Percentiles rank a stretch among this genome's conserved stretches.
Evolutionary conservation across 1,284 basidiomycete species (phyloP).

Genomic region (Tylopilus orsonianus): DNA sequence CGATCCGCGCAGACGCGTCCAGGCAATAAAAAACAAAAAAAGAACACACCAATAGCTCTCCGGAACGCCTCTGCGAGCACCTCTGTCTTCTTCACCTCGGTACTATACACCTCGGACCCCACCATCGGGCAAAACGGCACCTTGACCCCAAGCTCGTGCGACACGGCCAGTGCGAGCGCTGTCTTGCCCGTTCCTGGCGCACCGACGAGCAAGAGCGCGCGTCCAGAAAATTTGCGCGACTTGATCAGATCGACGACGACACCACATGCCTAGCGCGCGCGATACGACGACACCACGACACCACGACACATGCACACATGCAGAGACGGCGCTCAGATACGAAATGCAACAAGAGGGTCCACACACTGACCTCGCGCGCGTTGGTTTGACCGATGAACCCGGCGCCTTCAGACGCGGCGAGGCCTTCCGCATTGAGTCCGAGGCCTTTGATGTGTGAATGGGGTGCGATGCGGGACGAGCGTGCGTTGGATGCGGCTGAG

Average conservation of each 20-base stretch:
- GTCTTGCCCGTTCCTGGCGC: slow-evolving; percentile 96
- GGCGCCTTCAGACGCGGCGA: slow-evolving; percentile 69
- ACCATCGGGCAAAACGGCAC: slow-evolving; percentile 99
- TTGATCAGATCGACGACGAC: slow-evolving; percentile 91
- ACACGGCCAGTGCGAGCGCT: slow-evolving; percentile 89
- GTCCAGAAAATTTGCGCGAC: slow-evolving; percentile 88
- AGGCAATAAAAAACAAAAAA: not conserved
- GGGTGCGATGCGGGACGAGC: slow-evolving; percentile 85
- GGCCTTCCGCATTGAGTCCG: slow-evolving; percentile 85
- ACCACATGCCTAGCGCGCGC: slow-evolving; percentile 74
- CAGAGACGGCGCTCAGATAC: too few relatives aligned
- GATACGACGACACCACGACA: not conserved
- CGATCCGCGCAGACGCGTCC: too few relatives aligned
- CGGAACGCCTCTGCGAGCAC: slow-evolving; percentile 96
- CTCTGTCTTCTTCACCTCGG: slow-evolving; percentile 99
- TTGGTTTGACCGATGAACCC: slow-evolving; percentile 92
- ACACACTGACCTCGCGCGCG: slow-evolving; percentile 79
- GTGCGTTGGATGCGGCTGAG: slow-evolving; percentile 54
- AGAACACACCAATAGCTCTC: slow-evolving; percentile 84
- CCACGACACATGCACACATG: too few relatives aligned
- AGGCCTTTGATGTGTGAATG: slow-evolving; percentile 97
- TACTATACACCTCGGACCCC: slow-evolving; percentile 94
- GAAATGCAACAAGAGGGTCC: too few relatives aligned
- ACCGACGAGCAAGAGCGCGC: slow-evolving; percentile 84
- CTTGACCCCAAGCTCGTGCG: slow-evolving; percentile 92